phyloP scores from a whole-genome alignment of 306 rosid genomes.

The Albizia julibrissin region DNA sequence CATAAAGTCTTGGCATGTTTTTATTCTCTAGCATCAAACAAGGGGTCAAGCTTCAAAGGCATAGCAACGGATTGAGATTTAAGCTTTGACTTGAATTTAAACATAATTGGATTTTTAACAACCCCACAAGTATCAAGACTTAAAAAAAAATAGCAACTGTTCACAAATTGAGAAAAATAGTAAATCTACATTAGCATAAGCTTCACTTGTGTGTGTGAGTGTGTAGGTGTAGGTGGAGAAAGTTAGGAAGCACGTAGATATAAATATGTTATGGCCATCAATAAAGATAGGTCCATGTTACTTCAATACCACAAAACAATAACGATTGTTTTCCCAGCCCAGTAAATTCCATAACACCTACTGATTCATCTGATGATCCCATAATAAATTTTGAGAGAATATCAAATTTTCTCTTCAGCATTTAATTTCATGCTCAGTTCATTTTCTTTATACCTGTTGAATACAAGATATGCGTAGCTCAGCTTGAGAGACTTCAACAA shows the following conservation, averaged over 20 bases:
- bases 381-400: slow-evolving; percentile 1
- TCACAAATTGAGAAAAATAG: background rate
- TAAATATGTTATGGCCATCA: slow-evolving; percentile 19
- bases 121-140: slow-evolving; percentile 1
- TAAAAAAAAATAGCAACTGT: background rate
- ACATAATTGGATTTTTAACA: background rate
- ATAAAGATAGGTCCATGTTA: background rate
- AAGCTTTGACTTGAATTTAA: slow-evolving; percentile 21
- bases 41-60: slow-evolving; percentile 14
- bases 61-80: slow-evolving; percentile 18
- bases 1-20: slow-evolving; percentile 78
- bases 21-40: slow-evolving; percentile 58
- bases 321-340: slow-evolving; percentile 13
- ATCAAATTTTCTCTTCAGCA: slow-evolving; percentile 10
- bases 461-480: slow-evolving; percentile 88
- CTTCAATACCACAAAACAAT: slow-evolving; percentile 19
- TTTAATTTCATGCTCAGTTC: background rate
- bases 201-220: background rate
- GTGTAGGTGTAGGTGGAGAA: background rate
- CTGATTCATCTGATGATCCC: background rate
- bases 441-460: slow-evolving; percentile 70
- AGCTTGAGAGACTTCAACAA: slow-evolving; percentile 86
- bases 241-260: slow-evolving; percentile 3
- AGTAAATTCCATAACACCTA: slow-evolving; percentile 7
- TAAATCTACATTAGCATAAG: background rate